phyloP scores from a whole-genome alignment of 768 basidiomycete species.

The Melanogaster broomeanus region DNA sequence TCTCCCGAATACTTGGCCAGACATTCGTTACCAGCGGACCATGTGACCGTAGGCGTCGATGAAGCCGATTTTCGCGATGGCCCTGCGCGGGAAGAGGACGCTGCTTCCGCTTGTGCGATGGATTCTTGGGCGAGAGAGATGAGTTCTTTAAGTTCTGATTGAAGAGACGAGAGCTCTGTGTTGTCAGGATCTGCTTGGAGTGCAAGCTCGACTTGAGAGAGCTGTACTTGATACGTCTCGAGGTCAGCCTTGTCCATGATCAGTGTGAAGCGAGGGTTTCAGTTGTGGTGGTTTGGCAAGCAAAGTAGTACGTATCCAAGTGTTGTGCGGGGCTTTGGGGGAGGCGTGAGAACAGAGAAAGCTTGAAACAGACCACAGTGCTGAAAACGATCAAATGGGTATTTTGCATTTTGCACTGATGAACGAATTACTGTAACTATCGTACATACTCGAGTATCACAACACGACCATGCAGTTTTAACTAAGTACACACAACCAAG shows the following conservation, averaged over 20 bases:
- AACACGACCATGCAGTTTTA: no score
- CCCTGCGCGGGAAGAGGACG: conserved; percentile 61
- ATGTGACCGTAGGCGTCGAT: conserved; percentile 53
- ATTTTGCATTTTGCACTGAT: background rate
- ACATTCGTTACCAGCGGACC: conserved; percentile 83
- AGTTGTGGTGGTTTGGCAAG: background rate
- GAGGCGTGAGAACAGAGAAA: no score
- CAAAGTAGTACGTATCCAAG: background rate
- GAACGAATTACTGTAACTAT: background rate
- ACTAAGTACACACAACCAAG: no score
- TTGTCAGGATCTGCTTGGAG: conserved; percentile 77
- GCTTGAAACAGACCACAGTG: no score
- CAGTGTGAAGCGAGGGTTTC: background rate
- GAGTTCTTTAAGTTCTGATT: conserved; percentile 79
- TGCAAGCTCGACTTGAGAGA: conserved; percentile 84
- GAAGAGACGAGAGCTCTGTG: conserved; percentile 68
- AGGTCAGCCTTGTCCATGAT: conserved; percentile 66
- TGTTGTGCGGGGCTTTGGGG: no score
- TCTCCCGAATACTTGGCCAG: conserved; percentile 85
- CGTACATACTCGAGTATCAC: no score
- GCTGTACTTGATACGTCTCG: conserved; percentile 88
- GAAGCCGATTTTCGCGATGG: conserved; percentile 54
- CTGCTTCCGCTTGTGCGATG: conserved; percentile 64
- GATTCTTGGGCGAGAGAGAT: conserved; percentile 78
- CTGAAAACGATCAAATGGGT: no score